Percentiles rank a stretch among this genome's conserved stretches.
phyloP scores from a whole-genome alignment of 2,329 filamentous ascomycete species.

The Penicillium vulpinum region DNA sequence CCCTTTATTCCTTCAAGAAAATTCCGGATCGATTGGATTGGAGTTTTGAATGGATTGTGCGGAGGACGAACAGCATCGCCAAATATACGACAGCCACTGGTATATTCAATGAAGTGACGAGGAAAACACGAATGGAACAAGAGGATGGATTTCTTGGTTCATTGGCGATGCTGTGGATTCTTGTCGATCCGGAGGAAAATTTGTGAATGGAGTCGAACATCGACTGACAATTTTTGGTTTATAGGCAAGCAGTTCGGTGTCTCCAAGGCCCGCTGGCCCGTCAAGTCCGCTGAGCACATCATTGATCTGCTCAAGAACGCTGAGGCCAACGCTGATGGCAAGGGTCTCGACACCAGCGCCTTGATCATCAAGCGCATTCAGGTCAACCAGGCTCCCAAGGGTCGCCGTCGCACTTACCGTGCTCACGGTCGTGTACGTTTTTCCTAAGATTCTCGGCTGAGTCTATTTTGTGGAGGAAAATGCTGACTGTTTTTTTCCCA shows the following conservation, averaged over 20 bases:
- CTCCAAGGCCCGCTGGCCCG: conserved; percentile 95
- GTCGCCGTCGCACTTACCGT: conserved; percentile 98
- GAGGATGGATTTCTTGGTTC: neutral
- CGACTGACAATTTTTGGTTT: conserved; percentile 21
- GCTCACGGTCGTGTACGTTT: conserved; percentile 97
- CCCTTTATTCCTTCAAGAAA: conserved; percentile 2
- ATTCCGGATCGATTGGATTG: conserved; percentile 18
- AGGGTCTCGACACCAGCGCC: conserved; percentile 96
- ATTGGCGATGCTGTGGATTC: conserved; percentile 11
- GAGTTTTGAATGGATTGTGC: conserved; percentile 12
- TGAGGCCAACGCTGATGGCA: conserved; percentile 94
- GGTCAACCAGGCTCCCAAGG: conserved; percentile 99
- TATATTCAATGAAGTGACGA: neutral
- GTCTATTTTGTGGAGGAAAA: neutral
- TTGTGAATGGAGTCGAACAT: conserved; percentile 4
- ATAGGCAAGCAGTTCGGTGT: conserved; percentile 99
- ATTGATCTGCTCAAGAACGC: conserved; percentile 97
- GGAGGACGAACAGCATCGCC: conserved; percentile 1
- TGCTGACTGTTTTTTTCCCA: conserved; percentile 43
- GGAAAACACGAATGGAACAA: neutral
- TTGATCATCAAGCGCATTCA: conserved; percentile 99
- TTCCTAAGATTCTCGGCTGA: neutral
- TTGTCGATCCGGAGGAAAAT: conserved; percentile 5
- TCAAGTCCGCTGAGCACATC: conserved; percentile 98
- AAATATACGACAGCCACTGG: conserved; percentile 8